phyloP scores from a whole-genome alignment of 225 moss, liverwort and hornwort species.

The Pleurozium schreberi region DNA sequence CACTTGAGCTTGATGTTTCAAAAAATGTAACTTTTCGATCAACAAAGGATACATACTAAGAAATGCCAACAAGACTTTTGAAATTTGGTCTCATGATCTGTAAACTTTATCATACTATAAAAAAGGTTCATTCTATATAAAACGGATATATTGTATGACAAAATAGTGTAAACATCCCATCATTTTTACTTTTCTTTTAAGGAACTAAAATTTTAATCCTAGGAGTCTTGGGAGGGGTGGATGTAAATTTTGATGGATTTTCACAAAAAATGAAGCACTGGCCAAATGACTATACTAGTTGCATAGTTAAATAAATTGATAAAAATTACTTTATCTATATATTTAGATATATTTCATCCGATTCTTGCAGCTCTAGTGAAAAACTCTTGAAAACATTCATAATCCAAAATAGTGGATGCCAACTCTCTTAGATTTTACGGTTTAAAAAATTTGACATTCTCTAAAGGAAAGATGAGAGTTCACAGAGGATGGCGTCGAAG shows the following conservation, averaged over 20 bases:
- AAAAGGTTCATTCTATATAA: neutral
- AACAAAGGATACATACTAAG: neutral
- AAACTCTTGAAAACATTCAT: neutral
- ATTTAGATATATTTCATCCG: rapidly evolving
- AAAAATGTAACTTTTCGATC: no score
- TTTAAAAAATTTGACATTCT: neutral
- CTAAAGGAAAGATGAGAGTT: neutral
- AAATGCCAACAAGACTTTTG: neutral
- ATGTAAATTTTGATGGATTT: neutral
- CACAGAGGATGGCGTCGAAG: conserved; percentile 46
- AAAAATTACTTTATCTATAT: neutral
- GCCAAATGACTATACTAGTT: neutral
- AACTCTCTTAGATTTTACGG: neutral
- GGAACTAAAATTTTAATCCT: neutral
- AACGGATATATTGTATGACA: rapidly evolving
- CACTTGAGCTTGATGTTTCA: neutral
- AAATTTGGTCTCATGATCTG: neutral
- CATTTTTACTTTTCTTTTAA: no score
- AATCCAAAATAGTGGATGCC: neutral
- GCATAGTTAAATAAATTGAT: no score
- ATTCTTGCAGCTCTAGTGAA: rapidly evolving
- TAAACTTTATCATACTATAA: neutral
- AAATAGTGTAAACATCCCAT: neutral
- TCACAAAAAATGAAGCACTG: neutral
- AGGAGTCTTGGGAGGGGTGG: rapidly evolving